A percentile compares a stretch with the other conserved stretches of the same genome.
Evolutionary conservation across 176 grass and related monocot genomes (phyloP).

Genomic region (Saccharum spontaneum): DNA sequence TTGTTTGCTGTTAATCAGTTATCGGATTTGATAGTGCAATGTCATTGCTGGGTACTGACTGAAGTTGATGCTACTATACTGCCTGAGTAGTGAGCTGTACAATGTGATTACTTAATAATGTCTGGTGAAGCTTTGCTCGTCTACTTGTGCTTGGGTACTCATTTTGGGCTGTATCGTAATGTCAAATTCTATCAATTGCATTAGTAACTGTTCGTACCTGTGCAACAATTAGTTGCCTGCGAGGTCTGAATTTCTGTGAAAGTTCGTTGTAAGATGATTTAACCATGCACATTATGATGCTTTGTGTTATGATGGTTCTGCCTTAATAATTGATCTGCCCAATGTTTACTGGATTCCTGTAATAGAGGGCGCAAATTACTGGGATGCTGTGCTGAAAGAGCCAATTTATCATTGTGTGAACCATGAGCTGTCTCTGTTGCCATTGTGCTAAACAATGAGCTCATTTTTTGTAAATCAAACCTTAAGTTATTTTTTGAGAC

Average conservation of each 20-base stretch:
- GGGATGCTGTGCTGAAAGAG: slow-evolving; percentile 8
- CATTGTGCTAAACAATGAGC: not conserved
- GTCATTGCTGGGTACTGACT: not conserved
- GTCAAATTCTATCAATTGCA: not conserved
- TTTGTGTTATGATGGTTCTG: not conserved
- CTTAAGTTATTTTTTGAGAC: not conserved
- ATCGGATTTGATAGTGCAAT: slow-evolving; percentile 5
- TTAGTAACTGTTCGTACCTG: not conserved
- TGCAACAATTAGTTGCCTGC: not conserved
- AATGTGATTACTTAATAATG: slow-evolving; percentile 20
- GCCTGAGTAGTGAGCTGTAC: not conserved
- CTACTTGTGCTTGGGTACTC: not conserved
- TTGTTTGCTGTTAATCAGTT: not conserved
- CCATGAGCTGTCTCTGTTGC: not conserved
- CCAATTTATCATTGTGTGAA: slow-evolving; percentile 5
- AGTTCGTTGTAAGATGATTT: slow-evolving; percentile 6
- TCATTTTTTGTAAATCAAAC: not conserved
- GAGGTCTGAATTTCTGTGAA: not conserved
- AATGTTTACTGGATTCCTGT: slow-evolving; percentile 1
- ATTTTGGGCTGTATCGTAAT: not conserved
- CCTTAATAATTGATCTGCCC: slow-evolving; percentile 6
- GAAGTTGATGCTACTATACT: slow-evolving; percentile 11
- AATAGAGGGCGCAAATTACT: not conserved
- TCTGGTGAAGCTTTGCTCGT: not conserved
- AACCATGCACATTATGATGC: not conserved